Conservation (phyloP, 345 rosid species). For the Toxicodendron radicans region DNA sequence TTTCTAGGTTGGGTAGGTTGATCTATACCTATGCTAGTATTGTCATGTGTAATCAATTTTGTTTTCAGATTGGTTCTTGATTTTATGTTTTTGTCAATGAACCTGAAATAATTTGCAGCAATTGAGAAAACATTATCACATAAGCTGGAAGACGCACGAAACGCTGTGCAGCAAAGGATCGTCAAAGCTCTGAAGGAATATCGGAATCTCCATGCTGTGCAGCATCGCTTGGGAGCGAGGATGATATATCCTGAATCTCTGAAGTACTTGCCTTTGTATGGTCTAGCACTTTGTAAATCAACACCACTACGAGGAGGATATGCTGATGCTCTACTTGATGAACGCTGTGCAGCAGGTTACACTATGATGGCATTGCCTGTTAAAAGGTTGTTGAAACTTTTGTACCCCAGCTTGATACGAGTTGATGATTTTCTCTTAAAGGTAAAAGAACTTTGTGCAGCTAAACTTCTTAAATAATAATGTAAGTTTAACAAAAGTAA, state of each 20-base stretch:
- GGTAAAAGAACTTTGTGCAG: constrained; percentile 41
- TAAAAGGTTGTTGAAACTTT: constrained; percentile 74
- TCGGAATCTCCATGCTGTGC: constrained; percentile 85
- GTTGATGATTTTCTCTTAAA: constrained; percentile 77
- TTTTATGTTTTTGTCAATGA: constrained; percentile 17
- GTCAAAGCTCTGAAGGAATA: constrained; percentile 91
- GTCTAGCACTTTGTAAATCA: constrained; percentile 86
- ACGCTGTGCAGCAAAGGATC: constrained; percentile 68
- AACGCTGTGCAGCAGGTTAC: constrained; percentile 90
- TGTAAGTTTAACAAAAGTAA: constrained; percentile 11
- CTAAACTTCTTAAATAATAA: not conserved
- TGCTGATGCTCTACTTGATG: constrained; percentile 85
- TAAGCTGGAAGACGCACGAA: constrained; percentile 95
- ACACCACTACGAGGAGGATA: constrained; percentile 84
- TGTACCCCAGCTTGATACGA: constrained; percentile 85
- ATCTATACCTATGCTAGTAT: constrained; percentile 5
- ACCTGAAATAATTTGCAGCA: constrained; percentile 53
- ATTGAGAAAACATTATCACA: constrained; percentile 83
- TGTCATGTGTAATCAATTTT: constrained; percentile 23
- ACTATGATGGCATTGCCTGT: constrained; percentile 97
- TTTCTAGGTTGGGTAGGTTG: constrained; percentile 77
- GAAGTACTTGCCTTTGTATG: constrained; percentile 78
- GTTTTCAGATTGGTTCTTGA: constrained; percentile 7
- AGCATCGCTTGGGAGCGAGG: constrained; percentile 94
- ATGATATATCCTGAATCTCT: constrained; percentile 93